Conservation (phyloP, 2,329 filamentous ascomycete species). For the Fusarium compactum region DNA sequence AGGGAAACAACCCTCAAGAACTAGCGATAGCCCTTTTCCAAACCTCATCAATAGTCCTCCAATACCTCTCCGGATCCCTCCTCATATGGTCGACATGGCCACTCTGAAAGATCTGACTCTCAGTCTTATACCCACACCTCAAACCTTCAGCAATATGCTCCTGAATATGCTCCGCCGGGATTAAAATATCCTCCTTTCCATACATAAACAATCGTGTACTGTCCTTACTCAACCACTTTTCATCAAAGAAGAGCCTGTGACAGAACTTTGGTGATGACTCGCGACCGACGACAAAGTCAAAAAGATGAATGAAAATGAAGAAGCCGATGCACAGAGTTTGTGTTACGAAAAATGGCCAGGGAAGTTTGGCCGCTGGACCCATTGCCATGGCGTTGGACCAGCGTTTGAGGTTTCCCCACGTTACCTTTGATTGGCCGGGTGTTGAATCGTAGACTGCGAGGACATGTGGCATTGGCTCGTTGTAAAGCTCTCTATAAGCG, state of each 20-base stretch:
- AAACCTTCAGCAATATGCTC: background rate
- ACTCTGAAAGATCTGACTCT: slow-evolving; percentile 4
- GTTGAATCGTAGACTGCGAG: slow-evolving; percentile 8
- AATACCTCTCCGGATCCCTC: background rate
- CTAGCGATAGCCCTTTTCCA: background rate
- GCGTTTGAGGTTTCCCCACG: slow-evolving; percentile 6
- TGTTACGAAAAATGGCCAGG: background rate
- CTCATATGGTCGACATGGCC: slow-evolving; percentile 21
- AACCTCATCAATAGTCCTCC: background rate
- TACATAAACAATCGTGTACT: slow-evolving; percentile 1
- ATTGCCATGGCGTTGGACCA: slow-evolving; percentile 19
- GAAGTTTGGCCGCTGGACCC: background rate
- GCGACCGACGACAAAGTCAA: background rate
- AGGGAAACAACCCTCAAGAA: fast-evolving
- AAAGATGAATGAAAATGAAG: background rate
- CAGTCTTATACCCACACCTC: background rate
- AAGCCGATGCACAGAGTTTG: background rate
- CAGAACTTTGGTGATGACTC: slow-evolving; percentile 8
- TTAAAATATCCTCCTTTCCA: background rate
- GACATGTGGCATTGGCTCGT: background rate
- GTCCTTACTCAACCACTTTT: slow-evolving; percentile 4
- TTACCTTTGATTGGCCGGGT: background rate
- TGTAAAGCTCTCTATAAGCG: slow-evolving; percentile 5
- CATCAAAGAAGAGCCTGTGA: slow-evolving; percentile 3
- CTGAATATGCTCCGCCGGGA: slow-evolving; percentile 11